Evolutionary conservation across 768 basidiomycete genomes (phyloP).

Genomic region (Naganishia kalamii): DNA sequence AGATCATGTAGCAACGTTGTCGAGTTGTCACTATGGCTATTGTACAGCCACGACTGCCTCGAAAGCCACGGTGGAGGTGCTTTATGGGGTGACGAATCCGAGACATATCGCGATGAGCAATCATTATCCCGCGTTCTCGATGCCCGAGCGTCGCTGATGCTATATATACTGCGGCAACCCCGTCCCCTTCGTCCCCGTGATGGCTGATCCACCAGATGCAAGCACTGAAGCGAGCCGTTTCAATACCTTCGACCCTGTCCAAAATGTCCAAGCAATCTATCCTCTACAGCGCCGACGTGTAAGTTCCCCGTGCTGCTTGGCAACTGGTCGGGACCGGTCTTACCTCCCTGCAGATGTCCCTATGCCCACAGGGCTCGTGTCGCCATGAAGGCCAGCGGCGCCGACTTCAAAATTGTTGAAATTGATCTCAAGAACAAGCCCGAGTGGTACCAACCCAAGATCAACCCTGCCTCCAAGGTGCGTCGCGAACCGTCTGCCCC

Average conservation of each 20-base stretch:
- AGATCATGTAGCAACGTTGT: too few relatives aligned
- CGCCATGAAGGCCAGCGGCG: conserved; percentile 57
- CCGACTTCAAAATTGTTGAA: conserved; percentile 53
- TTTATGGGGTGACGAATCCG: too few relatives aligned
- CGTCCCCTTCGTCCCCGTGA: too few relatives aligned
- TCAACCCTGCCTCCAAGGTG: conserved; percentile 65
- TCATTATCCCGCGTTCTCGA: too few relatives aligned
- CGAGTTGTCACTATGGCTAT: too few relatives aligned
- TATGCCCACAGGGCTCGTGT: conserved; percentile 54
- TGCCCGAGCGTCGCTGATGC: too few relatives aligned
- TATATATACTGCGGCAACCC: too few relatives aligned
- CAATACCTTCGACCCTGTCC: background rate
- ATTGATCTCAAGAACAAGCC: conserved; percentile 64
- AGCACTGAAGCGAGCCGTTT: background rate
- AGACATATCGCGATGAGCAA: too few relatives aligned
- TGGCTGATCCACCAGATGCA: background rate
- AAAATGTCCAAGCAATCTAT: conserved; percentile 10
- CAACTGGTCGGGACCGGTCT: background rate
- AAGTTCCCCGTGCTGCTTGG: background rate
- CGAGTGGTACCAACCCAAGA: conserved; percentile 58
- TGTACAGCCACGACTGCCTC: too few relatives aligned
- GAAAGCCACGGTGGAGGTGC: too few relatives aligned
- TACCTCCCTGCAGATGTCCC: conserved; percentile 26
- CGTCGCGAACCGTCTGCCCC: background rate
- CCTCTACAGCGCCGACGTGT: conserved; percentile 27